Evolutionary conservation across 192 early-diverging fungal genomes (phyloP).

Genomic region (Coemansia sp.): DNA sequence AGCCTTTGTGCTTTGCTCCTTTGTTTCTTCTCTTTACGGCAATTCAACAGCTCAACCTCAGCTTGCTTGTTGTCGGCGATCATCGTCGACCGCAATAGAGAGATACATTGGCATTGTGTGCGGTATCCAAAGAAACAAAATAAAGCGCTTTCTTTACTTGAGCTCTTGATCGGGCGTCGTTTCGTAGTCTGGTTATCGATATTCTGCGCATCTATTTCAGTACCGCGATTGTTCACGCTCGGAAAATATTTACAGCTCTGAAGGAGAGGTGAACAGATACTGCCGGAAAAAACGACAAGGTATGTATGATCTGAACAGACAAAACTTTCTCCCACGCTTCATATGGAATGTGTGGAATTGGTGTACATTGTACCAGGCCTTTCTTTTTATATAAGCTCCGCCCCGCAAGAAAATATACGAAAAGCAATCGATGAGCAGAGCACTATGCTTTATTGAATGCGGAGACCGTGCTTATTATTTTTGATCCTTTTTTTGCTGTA

Average conservation of each 20-base stretch:
- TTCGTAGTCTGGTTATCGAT: neutral
- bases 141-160: neutral
- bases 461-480: neutral
- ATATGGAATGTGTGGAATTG: neutral
- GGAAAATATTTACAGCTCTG: neutral
- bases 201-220: neutral
- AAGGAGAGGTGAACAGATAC: neutral
- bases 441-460: constrained; percentile 1
- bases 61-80: neutral
- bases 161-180: neutral
- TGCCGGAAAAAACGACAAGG: neutral
- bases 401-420: neutral
- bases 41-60: neutral
- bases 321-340: neutral
- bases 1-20: neutral
- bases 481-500: neutral
- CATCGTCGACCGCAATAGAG: neutral
- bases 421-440: neutral
- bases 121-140: neutral
- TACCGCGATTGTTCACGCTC: neutral
- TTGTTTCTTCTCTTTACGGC: neutral
- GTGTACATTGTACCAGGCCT: neutral
- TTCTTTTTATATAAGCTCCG: neutral
- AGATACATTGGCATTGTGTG: neutral
- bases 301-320: neutral